Conservation (phyloP, 108 stramenopile species). For the Nannochloropsis gaditana region DNA sequence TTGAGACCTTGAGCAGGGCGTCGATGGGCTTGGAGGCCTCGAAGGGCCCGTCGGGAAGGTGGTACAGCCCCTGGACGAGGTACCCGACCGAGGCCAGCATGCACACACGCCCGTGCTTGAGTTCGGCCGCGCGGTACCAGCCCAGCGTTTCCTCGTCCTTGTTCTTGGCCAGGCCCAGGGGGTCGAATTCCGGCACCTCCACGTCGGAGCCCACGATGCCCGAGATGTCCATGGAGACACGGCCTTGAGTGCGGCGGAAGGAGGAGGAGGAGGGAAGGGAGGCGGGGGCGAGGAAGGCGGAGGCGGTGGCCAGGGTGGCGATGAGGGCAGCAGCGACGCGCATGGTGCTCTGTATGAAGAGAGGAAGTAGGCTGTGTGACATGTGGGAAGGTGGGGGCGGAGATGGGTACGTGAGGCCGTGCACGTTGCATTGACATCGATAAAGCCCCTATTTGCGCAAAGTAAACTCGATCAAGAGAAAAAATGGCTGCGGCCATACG, state of each 20-base stretch:
- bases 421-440: neutral
- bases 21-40: constrained; percentile 31
- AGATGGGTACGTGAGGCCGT: neutral
- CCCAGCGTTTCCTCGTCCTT: constrained; percentile 69
- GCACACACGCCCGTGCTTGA: constrained; percentile 93
- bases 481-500: no score
- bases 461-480: no score
- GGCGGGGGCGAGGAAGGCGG: constrained; percentile 20
- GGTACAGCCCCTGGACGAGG: constrained; percentile 59
- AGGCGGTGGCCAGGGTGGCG: constrained; percentile 1
- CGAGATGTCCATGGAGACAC: neutral
- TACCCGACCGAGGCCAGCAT: constrained; percentile 94
- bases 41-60: constrained; percentile 44
- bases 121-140: constrained; percentile 83
- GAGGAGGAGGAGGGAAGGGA: neutral
- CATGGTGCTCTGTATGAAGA: neutral
- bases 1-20: constrained; percentile 34
- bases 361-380: neutral
- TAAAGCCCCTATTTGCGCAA: neutral
- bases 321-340: neutral
- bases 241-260: constrained; percentile 1
- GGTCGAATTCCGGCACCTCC: constrained; percentile 61
- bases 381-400: neutral
- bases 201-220: neutral
- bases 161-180: constrained; percentile 69